Evolutionary conservation across 768 basidiomycete genomes (phyloP), one percentile per base, ranked within the genome.

Genomic region (Psilocybe sp.): DNA sequence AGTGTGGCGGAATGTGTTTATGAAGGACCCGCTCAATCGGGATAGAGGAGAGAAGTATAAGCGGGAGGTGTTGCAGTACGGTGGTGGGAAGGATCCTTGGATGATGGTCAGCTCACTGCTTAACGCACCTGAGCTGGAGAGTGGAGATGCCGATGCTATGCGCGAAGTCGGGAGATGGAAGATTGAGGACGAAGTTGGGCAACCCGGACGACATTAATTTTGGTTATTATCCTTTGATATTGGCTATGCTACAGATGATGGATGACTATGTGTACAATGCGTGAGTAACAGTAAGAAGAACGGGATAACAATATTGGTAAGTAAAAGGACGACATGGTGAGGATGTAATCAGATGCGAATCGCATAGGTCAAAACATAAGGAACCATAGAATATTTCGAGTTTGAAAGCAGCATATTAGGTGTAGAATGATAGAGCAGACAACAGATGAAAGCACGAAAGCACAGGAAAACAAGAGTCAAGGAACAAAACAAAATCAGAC

Each of bases 51-150:
- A 98, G 62, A 82, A 75, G 65, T 90, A 87, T 58, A 96, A 90
- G 57, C 62, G 65, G 3, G 85, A 90, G 47, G 73, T 98, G 5
- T 60, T 99, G 23, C 75, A 73, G 36, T 86, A 80, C 59, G 97
- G 97, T 0, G 97, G 97, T 1, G 93, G 90, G 0, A 87, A 77
- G 64, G 92, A 98, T 57, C 93, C 97, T 0, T 99, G 97, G 97
- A 72, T 78, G 55, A 93, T 98, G 92, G 81, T 98, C 0, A 82
- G 87, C 13, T 69, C 73, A 0, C 61, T 98, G 43, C 69, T 98
- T 3, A 69, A 77, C 23, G 73, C 79, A 0, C 85, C 86, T 0
- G 76, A 78, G 46, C 65, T 98, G n/a, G 76, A 74, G 36, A 67
- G 57, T 4, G 97, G 97, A 0, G 90, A 92, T 57, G 76, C 80